Base-by-base conservation (phyloP, 2,329 filamentous ascomycete genomes). In the Beauveria rudraprayagi region DNA sequence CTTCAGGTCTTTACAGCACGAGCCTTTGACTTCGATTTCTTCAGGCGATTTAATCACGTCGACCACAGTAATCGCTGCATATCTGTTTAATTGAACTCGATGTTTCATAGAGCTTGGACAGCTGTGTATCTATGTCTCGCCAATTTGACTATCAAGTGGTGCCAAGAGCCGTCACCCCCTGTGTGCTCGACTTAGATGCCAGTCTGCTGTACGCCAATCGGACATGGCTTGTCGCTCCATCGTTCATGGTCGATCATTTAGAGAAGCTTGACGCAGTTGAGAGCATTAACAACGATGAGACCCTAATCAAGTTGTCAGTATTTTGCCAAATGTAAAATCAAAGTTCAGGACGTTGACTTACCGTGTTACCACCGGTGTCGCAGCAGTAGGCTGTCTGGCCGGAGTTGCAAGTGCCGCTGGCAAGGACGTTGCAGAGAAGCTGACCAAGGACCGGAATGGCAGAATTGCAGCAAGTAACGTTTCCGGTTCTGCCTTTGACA, bases 391-490 rank as follows among this genome's bases (percentile, higher is more conserved):
- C 7, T 3, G 0, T 2, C 57, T 60, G 57, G 41, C 11, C 8
- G 16, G n/a, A 0, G 19, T 19, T 24, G 57, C 57, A 60, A 40
- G 24, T 54, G 2, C 57, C 50, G 22, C 24, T 22, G 17, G 41
- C 41, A 46, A 46, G 40, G 11, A 60, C 28, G 28, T 54, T 54
- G 57, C 57, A 60, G 14, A 48, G 40, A 9, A 60, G 50, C 26
- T 54, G 24, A 2, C 57, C 57, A 34, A 54, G 11, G 48, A 60
- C 19, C n/a, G 57, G 57, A 19, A 60, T 54, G 50, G 14, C 26
- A 54, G 48, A 54, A 41, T 54, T 48, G 48, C 57, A 60, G 57
- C 57, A 60, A 11, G 40, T 19, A 3, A 54, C 50, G n/a, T 54
- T 52, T 16, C 50, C 57, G 26, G 40, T 54, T 7, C 3, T 26